Percentiles rank a stretch among this genome's conserved stretches.
These are phyloP conservation scores for Pneumocystis oryctolagi DNA, from an alignment of 1,139 yeast species.

Conservation along the genomic window DNA sequence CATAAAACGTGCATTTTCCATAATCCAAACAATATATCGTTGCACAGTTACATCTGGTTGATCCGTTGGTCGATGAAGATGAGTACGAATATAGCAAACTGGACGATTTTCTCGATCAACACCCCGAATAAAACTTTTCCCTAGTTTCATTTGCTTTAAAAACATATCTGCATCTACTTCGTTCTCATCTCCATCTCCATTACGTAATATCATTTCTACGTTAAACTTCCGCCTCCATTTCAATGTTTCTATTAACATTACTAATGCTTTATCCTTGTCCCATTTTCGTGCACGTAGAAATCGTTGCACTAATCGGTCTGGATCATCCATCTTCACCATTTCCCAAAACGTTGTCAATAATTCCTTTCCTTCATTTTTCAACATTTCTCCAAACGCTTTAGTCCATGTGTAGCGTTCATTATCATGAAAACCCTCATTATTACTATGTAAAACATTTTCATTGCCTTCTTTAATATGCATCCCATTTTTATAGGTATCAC, in stretches of 20 bases:
- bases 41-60: conserved; percentile 57
- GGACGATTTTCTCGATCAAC: conserved; percentile 52
- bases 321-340: conserved; percentile 41
- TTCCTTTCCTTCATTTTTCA: not conserved
- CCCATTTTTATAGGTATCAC: conserved; percentile 28
- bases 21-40: conserved; percentile 46
- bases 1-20: conserved; percentile 55
- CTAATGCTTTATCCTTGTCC: conserved; percentile 44
- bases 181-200: conserved; percentile 42
- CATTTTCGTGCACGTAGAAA: conserved; percentile 63
- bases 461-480: conserved; percentile 19
- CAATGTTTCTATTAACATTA: conserved; percentile 51
- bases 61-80: conserved; percentile 53
- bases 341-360: conserved; percentile 33
- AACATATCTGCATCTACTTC: conserved; percentile 32
- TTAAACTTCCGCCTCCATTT: conserved; percentile 46
- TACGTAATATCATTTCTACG: conserved; percentile 42
- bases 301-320: conserved; percentile 54
- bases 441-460: no score
- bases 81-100: conserved; percentile 55
- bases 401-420: not conserved
- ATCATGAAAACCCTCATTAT: not conserved
- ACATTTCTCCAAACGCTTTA: not conserved
- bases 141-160: conserved; percentile 26
- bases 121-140: conserved; percentile 55